Percentiles rank a stretch among this genome's conserved stretches.
phyloP scores from a whole-genome alignment of 768 basidiomycete genomes.

The Saitozyma podzolica region DNA sequence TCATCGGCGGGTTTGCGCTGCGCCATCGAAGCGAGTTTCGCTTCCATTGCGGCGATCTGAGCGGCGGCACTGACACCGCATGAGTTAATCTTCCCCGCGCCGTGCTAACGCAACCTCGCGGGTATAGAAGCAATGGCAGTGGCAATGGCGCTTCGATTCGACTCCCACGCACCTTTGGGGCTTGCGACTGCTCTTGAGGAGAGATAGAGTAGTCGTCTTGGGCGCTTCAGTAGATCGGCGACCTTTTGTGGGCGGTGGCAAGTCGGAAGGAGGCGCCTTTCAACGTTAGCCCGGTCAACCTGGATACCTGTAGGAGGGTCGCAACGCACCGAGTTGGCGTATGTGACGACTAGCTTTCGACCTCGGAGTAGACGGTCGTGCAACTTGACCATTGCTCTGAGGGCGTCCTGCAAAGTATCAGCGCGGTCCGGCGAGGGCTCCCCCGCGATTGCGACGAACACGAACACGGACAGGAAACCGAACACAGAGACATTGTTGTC shows the following conservation, averaged over 20 bases:
- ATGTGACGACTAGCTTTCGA: conserved; percentile 84
- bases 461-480: neutral
- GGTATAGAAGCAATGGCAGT: neutral
- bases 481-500: neutral
- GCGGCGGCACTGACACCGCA: conserved; percentile 63
- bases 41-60: conserved; percentile 95
- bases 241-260: conserved; percentile 22
- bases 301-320: neutral
- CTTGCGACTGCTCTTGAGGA: conserved; percentile 71
- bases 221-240: conserved; percentile 44
- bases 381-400: conserved; percentile 68
- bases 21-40: conserved; percentile 83
- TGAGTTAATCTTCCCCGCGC: neutral
- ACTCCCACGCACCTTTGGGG: conserved; percentile 58
- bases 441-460: too few species aligned
- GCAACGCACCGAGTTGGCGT: conserved; percentile 71
- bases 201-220: conserved; percentile 77
- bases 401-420: conserved; percentile 66
- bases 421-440: neutral
- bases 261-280: conserved; percentile 39
- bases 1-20: conserved; percentile 42
- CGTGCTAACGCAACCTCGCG: neutral
- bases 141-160: neutral
- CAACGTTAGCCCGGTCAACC: conserved; percentile 4
- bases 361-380: conserved; percentile 83